Evolutionary conservation across 164 flowering plant species (phyloP), one percentile per base, ranked within the genome.

Genomic region (Magnolia changhungtana): DNA sequence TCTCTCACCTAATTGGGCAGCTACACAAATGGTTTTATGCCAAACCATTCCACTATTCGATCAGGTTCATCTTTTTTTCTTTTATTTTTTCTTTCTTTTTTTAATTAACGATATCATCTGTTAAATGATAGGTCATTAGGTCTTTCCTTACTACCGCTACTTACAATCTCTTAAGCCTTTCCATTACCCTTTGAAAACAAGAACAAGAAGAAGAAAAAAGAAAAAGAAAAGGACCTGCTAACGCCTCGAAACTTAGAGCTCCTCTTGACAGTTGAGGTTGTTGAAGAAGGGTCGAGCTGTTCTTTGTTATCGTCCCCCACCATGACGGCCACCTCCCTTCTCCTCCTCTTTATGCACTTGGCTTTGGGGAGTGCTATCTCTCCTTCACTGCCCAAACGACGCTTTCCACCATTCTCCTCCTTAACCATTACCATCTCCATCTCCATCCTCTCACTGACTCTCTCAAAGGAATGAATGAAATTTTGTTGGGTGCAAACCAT

Each of bases 191-290:
- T 37, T 37, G 0, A 3, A 37, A 55, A 9, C 13, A 55, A 11
- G 18, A 16, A 55, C 2, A 16, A 16, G 61, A 11, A 55, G 61
- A 55, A 55, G 61, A 24, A 23, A n/a, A 1, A 31, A 37, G 27
- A 50, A 50, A 7, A 50, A 51, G 21, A 51, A 24, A 8, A 4
- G 1, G 8, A 87, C 90, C 88, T 87, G 87, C 92, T 89, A 27
- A 89, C 92, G 0, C 92, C 92, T 0, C 92, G 84, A 74, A 85
- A 89, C 74, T 82, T 87, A 2, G 90, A 89, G 75, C 92, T 87
- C 75, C 92, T 86, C 79, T 89, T 87, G 29, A 85, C 86, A 45
- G 87, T 82, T 59, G 86, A 83, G 50, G 78, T 78, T 58, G 83
- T 58, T 50, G 83, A n/a, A 72, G 83, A 58, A 63, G 75, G 83